Evolutionary conservation across 2,329 filamentous ascomycete species (phyloP), one percentile per base, ranked within the genome.

Genomic region (Ceratocystis harringtonii): DNA sequence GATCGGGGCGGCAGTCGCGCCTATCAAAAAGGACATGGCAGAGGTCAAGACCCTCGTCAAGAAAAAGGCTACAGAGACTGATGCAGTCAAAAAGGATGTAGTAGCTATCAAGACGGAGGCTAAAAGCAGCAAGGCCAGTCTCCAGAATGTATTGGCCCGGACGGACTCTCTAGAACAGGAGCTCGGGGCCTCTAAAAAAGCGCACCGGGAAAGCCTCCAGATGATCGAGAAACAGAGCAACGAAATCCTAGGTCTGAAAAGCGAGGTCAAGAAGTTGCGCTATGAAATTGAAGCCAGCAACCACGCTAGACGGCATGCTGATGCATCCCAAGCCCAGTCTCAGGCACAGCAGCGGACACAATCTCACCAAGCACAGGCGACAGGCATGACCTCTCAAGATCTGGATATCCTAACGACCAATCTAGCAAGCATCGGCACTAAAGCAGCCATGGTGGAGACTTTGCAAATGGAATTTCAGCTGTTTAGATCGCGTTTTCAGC

Each of bases 401-500:
- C 70, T 78, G 8, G 76, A 78, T 60, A 76, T 78, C 8, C 71
- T 78, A 36, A 72, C 75, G 1, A 73, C 68, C 64, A 76, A 70
- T 65, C 74, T 77, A 32, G 72, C 75, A 44, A 76, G 74, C 65
- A 74, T 77, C 30, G 72, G 74, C 15, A 72, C 73, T 67, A 72
- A 73, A 44, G 74, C 75, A 25, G 76, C 71, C 64, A 73, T 76
- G 62, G 71, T 78, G 8, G 75, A 78, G 63, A 73, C 71, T 6
- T 69, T 78, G 25, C 74, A 76, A 68, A 78, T 77, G 75, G 76
- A 78, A 66, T 72, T 77, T 52, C 72, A 76, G 50, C 71, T 78
- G 1, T 71, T 77, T 64, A 75, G 75, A 67, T 72, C 72, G 3
- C 70, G 75, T 6, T 65, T 77, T 3, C 72, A 75, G 64, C 70